phyloP scores from a whole-genome alignment of 129 eudicot species.

The Daucus carota region DNA sequence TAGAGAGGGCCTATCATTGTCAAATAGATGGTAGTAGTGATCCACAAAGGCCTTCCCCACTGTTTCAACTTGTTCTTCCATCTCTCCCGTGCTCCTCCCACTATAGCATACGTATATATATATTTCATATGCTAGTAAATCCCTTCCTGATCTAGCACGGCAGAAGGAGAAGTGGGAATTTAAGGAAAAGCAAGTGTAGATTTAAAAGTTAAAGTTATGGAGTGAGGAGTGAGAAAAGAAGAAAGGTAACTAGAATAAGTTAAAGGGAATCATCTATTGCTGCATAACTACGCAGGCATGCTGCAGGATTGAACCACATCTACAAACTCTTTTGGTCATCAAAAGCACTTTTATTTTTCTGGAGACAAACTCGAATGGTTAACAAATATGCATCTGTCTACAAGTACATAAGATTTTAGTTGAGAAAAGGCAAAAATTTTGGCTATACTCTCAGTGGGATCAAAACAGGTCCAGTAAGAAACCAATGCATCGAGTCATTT shows the following conservation, averaged over 20 bases:
- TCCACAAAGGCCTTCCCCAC: conserved; percentile 90
- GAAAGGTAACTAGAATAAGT: not conserved
- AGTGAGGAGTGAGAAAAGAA: conserved; percentile 1
- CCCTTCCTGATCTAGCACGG: conserved; percentile 8
- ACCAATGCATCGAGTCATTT: not conserved
- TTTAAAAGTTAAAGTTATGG: not conserved
- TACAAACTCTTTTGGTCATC: not conserved
- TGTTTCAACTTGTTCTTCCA: conserved; percentile 65
- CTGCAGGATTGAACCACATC: conserved; percentile 13
- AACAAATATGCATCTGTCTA: not conserved
- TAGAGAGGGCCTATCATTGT: conserved; percentile 53
- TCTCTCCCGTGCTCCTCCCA: conserved; percentile 10
- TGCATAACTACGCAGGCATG: conserved; percentile 52
- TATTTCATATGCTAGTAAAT: not conserved
- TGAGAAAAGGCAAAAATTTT: not conserved
- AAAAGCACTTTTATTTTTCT: conserved; percentile 6
- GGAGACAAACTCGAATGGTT: not conserved
- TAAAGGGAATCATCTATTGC: conserved; percentile 35
- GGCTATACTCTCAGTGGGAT: not conserved
- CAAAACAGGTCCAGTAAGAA: not conserved
- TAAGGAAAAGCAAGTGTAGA: not conserved
- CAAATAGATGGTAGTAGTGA: conserved; percentile 73
- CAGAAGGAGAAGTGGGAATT: conserved; percentile 12
- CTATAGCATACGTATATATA: not conserved
- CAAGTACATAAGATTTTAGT: not conserved